Base-by-base conservation (phyloP, 2,329 filamentous ascomycete genomes). In the Claviceps spartinae region DNA sequence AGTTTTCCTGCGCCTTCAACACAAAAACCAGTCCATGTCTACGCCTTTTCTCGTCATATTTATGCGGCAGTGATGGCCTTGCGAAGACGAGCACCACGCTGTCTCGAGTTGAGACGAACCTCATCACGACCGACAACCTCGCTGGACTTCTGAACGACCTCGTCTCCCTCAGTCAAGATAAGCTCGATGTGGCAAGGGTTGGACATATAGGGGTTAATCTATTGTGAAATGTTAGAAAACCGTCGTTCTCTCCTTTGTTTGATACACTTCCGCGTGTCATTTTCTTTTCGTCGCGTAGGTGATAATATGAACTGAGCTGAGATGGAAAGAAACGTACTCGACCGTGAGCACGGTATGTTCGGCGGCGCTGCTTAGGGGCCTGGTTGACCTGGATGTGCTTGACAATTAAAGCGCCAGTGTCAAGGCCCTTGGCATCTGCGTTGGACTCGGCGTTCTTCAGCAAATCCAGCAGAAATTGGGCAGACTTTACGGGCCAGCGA, bases 381-480 rank as follows among this genome's bases (percentile, higher is more conserved):
- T 98, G 93, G 88, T 98, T 98, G 82, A 98, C 93, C 81, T 98
- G 93, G 78, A 98, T 98, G 86, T 96, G 94, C 88, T 96, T 96
- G 78, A 98, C 87, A 71, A 97, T 77, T 70, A 98, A 81, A 82
- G 94, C 94, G 77, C 84, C 85, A 70, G 90, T 97, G 77, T 98
- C 89, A 69, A 95, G 88, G 68, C 90, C 89, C 82, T 95, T 95
- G 74, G 87, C 86, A 67, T 95, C 90, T 72, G 89, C 89, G 76
- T 95, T 95, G 78, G 89, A 84, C 81, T 95, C 89, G 63, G 89
- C 89, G 77, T 95, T 95, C 83, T 90, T 93, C 67, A 98, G 87
- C 67, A 98, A 88, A 70, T 86, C 87, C 74, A 96, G 84, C 60
- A 98, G 82, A 82, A 95, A 95, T 80, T 96, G 85, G 74, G 94